Conservation (phyloP, 208 protist genomes). For the Trypanosoma brucei region DNA sequence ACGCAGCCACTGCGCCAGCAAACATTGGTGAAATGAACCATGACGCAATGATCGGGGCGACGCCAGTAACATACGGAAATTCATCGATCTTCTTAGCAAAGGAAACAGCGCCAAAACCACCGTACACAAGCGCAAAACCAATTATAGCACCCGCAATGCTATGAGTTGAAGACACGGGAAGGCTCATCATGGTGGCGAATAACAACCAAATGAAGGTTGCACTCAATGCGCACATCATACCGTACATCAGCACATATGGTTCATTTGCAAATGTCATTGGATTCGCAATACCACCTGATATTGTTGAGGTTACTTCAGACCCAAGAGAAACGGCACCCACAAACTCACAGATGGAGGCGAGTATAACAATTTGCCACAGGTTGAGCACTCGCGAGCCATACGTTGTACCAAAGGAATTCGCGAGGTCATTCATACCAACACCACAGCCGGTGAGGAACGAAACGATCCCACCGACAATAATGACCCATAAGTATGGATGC, state of each 20-base stretch:
- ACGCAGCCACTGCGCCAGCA: slow-evolving; percentile 47
- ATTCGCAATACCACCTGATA: slow-evolving; percentile 72
- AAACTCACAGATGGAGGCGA: slow-evolving; percentile 85
- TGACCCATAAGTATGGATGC: slow-evolving; percentile 71
- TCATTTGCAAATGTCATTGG: slow-evolving; percentile 39
- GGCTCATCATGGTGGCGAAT: slow-evolving; percentile 50
- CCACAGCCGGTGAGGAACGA: slow-evolving; percentile 73
- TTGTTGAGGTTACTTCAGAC: slow-evolving; percentile 69
- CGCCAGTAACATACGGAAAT: slow-evolving; percentile 69
- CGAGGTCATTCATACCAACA: slow-evolving; percentile 89
- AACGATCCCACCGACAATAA: slow-evolving; percentile 64
- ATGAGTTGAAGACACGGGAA: slow-evolving; percentile 78
- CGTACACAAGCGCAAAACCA: slow-evolving; percentile 78
- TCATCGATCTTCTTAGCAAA: slow-evolving; percentile 50
- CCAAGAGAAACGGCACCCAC: slow-evolving; percentile 64
- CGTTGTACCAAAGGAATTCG: slow-evolving; percentile 88
- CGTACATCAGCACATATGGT: slow-evolving; percentile 82
- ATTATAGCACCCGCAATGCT: slow-evolving; percentile 78
- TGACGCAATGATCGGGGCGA: slow-evolving; percentile 68
- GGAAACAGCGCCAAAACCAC: slow-evolving; percentile 41
- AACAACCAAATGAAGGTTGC: slow-evolving; percentile 68
- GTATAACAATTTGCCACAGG: slow-evolving; percentile 65
- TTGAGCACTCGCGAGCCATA: slow-evolving; percentile 82
- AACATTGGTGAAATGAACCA: slow-evolving; percentile 82
- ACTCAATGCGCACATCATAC: slow-evolving; percentile 67